These are phyloP conservation scores for Phytophthora sojae DNA, from an alignment of 352 stramenopile genomes.

Conservation along the genomic window DNA sequence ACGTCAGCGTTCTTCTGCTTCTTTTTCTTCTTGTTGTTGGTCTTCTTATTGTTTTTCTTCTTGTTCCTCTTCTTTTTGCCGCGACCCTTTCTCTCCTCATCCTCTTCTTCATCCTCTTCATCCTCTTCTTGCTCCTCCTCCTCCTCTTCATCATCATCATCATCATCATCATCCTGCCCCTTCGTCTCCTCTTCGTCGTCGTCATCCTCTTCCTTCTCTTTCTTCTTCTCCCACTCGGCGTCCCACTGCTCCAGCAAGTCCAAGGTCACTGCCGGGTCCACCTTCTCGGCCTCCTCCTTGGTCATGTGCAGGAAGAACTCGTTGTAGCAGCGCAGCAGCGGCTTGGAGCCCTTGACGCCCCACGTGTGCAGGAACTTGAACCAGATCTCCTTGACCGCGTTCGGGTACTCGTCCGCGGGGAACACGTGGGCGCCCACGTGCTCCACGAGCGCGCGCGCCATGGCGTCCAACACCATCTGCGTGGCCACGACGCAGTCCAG, in stretches of 20 bases:
- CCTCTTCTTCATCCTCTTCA: background rate
- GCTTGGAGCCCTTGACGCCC: conserved; percentile 61
- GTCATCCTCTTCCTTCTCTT: conserved; percentile 11
- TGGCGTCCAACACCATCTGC: conserved; percentile 66
- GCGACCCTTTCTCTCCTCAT: conserved; percentile 11
- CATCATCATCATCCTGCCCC: background rate
- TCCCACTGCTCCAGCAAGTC: conserved; percentile 83
- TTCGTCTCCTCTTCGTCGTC: background rate
- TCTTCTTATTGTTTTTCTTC: background rate
- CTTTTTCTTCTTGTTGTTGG: background rate
- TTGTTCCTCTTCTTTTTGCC: conserved; percentile 24
- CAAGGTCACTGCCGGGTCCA: conserved; percentile 62
- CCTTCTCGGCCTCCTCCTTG: conserved; percentile 39
- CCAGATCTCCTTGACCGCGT: conserved; percentile 69
- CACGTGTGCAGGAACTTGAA: conserved; percentile 74
- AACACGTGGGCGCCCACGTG: conserved; percentile 45
- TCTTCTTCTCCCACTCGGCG: conserved; percentile 45
- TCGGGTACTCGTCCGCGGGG: conserved; percentile 49
- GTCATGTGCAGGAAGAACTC: conserved; percentile 62
- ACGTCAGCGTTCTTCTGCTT: background rate
- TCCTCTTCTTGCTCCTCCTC: conserved; percentile 31
- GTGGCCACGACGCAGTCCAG: conserved; percentile 67
- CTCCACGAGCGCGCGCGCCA: conserved; percentile 55
- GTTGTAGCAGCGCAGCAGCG: conserved; percentile 76
- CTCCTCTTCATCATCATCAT: background rate